A percentile compares a stretch with the other conserved stretches of the same genome.
Conservation (phyloP, 768 basidiomycete species). For the button mushroom (Agaricus bisporus) region DNA sequence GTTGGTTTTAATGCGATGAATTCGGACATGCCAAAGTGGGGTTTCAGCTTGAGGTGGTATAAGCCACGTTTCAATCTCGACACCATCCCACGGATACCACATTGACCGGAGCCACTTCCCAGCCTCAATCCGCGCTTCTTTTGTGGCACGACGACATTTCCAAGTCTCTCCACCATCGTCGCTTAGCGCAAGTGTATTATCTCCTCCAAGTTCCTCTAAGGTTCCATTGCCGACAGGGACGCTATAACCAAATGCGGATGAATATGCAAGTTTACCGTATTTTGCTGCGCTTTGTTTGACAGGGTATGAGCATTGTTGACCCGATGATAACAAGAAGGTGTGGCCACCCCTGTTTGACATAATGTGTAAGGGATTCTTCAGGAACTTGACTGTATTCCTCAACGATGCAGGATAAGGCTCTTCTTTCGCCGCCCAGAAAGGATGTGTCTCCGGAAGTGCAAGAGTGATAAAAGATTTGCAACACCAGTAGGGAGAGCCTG, state of each 20-base stretch:
- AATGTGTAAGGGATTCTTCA: conserved; percentile 65
- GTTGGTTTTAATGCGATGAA: conserved; percentile 54
- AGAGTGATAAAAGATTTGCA: conserved; percentile 72
- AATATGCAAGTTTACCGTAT: conserved; percentile 75
- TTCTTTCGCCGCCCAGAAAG: conserved; percentile 68
- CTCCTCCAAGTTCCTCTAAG: conserved; percentile 66
- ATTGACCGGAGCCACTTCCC: conserved; percentile 54
- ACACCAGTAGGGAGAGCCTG: conserved; percentile 77
- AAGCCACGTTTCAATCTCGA: conserved; percentile 70
- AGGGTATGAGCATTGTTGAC: conserved; percentile 75
- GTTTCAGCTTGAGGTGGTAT: conserved; percentile 52
- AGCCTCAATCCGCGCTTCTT: conserved; percentile 51
- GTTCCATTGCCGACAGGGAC: conserved; percentile 63
- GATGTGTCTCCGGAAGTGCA: conserved; percentile 56
- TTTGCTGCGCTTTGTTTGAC: conserved; percentile 76
- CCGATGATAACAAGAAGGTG: conserved; percentile 67
- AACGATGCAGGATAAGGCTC: conserved; percentile 53
- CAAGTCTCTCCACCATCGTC: conserved; percentile 70
- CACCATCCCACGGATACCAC: conserved; percentile 74
- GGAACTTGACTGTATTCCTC: conserved; percentile 39
- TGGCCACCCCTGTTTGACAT: conserved; percentile 57
- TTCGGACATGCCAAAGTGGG: conserved; percentile 64
- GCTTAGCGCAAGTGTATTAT: conserved; percentile 64
- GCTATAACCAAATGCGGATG: conserved; percentile 72
- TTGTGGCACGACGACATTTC: conserved; percentile 60